phyloP scores from a whole-genome alignment of 805 yeast species.

The Suhomyces sp. region DNA sequence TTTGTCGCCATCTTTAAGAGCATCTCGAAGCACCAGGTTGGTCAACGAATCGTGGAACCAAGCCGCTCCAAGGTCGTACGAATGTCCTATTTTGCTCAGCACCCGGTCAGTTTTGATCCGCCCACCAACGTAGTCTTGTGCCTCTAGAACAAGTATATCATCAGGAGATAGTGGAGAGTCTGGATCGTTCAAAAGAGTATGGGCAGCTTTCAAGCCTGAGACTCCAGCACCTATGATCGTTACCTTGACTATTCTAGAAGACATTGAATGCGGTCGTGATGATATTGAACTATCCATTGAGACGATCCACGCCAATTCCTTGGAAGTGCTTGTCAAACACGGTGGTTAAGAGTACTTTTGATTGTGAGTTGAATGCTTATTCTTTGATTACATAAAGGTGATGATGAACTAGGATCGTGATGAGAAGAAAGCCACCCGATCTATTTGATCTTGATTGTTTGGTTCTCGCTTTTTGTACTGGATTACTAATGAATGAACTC shows the following conservation, averaged over 20 bases:
- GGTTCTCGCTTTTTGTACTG: too few relatives aligned
- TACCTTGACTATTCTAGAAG: conserved; percentile 4
- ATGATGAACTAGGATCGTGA: too few relatives aligned
- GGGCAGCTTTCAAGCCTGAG: conserved; percentile 26
- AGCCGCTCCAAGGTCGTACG: conserved; percentile 82
- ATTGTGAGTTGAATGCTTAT: too few relatives aligned
- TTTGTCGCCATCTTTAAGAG: conserved; percentile 13
- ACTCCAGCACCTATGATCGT: conserved; percentile 26
- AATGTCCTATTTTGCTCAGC: conserved; percentile 17
- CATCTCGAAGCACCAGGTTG: conserved; percentile 45
- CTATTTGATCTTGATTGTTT: too few relatives aligned
- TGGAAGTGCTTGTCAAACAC: too few relatives aligned
- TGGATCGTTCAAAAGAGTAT: conserved; percentile 20
- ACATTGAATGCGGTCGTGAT: too few relatives aligned
- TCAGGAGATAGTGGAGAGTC: conserved; percentile 13
- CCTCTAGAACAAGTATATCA: conserved; percentile 23
- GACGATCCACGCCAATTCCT: too few relatives aligned
- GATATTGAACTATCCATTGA: too few relatives aligned
- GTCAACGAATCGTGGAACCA: conserved; percentile 86
- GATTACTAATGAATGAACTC: too few relatives aligned
- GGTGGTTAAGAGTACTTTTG: too few relatives aligned
- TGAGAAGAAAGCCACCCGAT: too few relatives aligned
- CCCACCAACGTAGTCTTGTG: conserved; percentile 25
- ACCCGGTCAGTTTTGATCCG: conserved; percentile 19
- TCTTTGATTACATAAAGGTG: too few relatives aligned